Percentiles rank a stretch among this genome's conserved stretches.
phyloP scores from a whole-genome alignment of 495 filamentous ascomycete species.

The Glarea lozoyensis region DNA sequence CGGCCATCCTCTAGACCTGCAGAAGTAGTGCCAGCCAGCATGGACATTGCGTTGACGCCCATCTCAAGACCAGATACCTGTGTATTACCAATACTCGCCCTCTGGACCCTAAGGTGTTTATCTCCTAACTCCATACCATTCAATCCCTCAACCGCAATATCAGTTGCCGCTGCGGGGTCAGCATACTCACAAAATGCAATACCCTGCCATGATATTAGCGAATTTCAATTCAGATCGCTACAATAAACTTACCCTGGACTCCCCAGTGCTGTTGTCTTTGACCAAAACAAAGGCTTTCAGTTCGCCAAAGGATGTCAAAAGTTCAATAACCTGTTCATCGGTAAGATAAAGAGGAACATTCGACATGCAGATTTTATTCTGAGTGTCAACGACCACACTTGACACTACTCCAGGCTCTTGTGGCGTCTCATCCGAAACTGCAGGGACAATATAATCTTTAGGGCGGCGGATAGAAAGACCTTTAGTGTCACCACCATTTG shows the following conservation, averaged over 20 bases:
- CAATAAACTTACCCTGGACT: slow-evolving; percentile 67
- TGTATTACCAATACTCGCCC: slow-evolving; percentile 85
- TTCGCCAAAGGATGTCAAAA: slow-evolving; percentile 82
- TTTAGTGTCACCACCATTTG: slow-evolving; percentile 44
- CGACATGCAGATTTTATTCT: slow-evolving; percentile 88
- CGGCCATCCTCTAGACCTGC: slow-evolving; percentile 64
- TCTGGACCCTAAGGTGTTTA: slow-evolving; percentile 70
- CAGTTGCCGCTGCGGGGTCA: slow-evolving; percentile 59
- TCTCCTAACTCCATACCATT: slow-evolving; percentile 90
- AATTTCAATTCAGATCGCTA: slow-evolving; percentile 3
- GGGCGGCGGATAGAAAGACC: slow-evolving; percentile 82
- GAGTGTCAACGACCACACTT: slow-evolving; percentile 77
- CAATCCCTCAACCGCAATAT: slow-evolving; percentile 82
- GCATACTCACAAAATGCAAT: slow-evolving; percentile 95
- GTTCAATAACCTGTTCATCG: slow-evolving; percentile 85
- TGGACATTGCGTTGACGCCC: slow-evolving; percentile 96
- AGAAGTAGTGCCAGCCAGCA: slow-evolving; percentile 91
- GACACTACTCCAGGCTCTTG: slow-evolving; percentile 72
- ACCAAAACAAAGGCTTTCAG: slow-evolving; percentile 89
- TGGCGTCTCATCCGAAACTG: slow-evolving; percentile 63
- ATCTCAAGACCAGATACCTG: slow-evolving; percentile 87
- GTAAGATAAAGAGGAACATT: slow-evolving; percentile 81
- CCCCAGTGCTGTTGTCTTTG: slow-evolving; percentile 77
- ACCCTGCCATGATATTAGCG: slow-evolving; percentile 45
- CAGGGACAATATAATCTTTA: slow-evolving; percentile 96